Evolutionary conservation across 2,329 filamentous ascomycete genomes (phyloP), one percentile per base, ranked within the genome.

Genomic region (Corynespora cassiicola): DNA sequence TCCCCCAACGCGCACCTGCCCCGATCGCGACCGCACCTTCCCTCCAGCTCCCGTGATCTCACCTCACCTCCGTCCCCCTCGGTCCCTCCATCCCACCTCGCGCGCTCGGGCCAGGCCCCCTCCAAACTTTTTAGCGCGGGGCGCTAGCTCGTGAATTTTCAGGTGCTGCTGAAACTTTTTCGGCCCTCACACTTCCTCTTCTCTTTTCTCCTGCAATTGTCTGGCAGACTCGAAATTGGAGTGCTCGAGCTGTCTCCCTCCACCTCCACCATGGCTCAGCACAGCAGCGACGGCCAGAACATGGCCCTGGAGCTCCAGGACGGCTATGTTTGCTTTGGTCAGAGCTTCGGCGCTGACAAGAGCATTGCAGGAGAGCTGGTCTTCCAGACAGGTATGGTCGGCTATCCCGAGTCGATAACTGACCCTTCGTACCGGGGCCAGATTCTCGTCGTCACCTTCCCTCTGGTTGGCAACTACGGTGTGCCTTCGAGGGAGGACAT

Each of bases 341-440:
- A 89, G 77, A 96, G 90, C 80, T 99, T 99, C 69, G 94, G 94
- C 72, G 91, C 92, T 50, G 80, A 89, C 65, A 96, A 91, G 81
- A 96, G 89, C 75, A 84, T 95, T 63, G 88, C 92, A 54, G 94
- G 94, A 70, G 94, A 99, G 79, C 80, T 99, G 69, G 94, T 99
- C 74, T 99, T 99, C 77, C 92, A 97, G 80, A 99, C 94, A 42
- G 94, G 94, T 72, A 96, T 97, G 91, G 94, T 97, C 58, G 94
- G 94, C 65, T 99, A 99, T 70, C 91, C 94, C 26, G 94, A 99
- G 78, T 95, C 87, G 31, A 80, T 94, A 58, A 92, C 88, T 45
- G 88, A 94, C 66, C 88, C 88, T 54, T 92, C 88, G 32, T 92
- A 94, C 73, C 86, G 87, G 32, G 88, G 88, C 47, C 92, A 99